A percentile compares a stretch with the other conserved stretches of the same genome.
phyloP scores from a whole-genome alignment of 2,329 filamentous ascomycete genomes.

The Myotisia sp. region DNA sequence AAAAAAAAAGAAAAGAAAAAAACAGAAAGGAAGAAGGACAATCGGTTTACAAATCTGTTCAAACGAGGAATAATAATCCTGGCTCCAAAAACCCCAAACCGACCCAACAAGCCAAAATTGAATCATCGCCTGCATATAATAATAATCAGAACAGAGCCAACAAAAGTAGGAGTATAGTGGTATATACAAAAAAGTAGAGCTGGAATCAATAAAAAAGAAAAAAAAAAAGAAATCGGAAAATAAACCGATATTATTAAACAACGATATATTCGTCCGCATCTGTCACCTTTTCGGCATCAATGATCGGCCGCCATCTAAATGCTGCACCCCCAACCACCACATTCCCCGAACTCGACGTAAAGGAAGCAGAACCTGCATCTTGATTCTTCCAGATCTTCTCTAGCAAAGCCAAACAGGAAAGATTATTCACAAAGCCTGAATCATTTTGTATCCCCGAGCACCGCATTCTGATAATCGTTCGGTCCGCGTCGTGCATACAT shows the following conservation, averaged over 20 bases:
- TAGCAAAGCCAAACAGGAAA: slow-evolving; percentile 69
- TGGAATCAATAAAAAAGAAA: slow-evolving; percentile 10
- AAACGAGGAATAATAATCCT: no score
- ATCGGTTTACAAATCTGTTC: background rate
- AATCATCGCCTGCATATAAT: no score
- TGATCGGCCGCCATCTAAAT: slow-evolving; percentile 20
- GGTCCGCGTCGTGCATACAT: slow-evolving; percentile 67
- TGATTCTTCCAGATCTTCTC: slow-evolving; percentile 62
- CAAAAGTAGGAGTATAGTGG: no score
- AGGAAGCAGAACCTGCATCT: slow-evolving; percentile 8
- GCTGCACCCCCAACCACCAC: slow-evolving; percentile 10
- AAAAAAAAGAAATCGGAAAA: slow-evolving; percentile 6
- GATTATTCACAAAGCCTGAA: slow-evolving; percentile 86
- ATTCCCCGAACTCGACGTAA: background rate
- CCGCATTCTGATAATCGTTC: slow-evolving; percentile 61
- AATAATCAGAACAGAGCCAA: no score
- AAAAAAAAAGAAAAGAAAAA: slow-evolving; percentile 5
- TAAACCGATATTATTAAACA: slow-evolving; percentile 17
- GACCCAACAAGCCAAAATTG: no score
- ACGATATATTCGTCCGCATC: slow-evolving; percentile 23
- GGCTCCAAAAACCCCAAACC: no score
- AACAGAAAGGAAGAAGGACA: background rate
- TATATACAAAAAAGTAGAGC: no score
- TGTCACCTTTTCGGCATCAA: slow-evolving; percentile 16
- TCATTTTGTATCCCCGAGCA: slow-evolving; percentile 77